Base-by-base conservation (phyloP, 2,329 filamentous ascomycete species). In the Thielaviopsis ethacetica region DNA sequence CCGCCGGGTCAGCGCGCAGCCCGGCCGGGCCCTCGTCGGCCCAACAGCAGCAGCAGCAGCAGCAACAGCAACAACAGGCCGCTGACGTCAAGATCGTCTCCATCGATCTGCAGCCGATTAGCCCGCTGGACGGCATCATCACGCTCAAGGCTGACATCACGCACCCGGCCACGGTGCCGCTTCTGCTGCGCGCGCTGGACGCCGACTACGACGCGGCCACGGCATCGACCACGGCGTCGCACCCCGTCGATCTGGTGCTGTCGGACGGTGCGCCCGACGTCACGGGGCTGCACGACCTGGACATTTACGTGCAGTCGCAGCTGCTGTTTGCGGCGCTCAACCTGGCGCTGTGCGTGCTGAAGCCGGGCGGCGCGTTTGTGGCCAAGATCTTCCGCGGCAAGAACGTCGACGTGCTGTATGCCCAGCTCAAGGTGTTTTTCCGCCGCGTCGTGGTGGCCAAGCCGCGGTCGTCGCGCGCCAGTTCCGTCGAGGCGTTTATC, bases 221-320 rank as follows among this genome's bases (percentile, higher is more conserved):
- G 15, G 68, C 69, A 21, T 69, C 70, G 3, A 69, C 66, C 59
- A 77, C 82, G 64, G 80, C 85, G 2, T 80, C 84, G 0, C 82
- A 89, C 54, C 88, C 86, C 0, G 91, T 97, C 15, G 93, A 98
- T 68, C 80, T 98, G 1, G 91, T 98, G 24, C 81, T 98, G 63
- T 95, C 89, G 60, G 93, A 98, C 66, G 93, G 93, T 57, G 93
- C 93, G 0, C 93, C 93, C 0, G 93, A 98, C 67, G 93, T 98
- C 13, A 98, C 93, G 0, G 93, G 93, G 21, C 78, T 98, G 1
- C 93, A 98, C 70, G 93, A 98, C 69, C 81, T 98, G 41, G 93
- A 98, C 71, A 97, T 97, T 65, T 98, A 98, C 71, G 88, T 98
- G 19, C 93, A 98, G 72, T 91, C 88, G 9, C 93, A 97, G 71